phyloP scores from a whole-genome alignment of 2,329 filamentous ascomycete species.

The Cladosporium velox region DNA sequence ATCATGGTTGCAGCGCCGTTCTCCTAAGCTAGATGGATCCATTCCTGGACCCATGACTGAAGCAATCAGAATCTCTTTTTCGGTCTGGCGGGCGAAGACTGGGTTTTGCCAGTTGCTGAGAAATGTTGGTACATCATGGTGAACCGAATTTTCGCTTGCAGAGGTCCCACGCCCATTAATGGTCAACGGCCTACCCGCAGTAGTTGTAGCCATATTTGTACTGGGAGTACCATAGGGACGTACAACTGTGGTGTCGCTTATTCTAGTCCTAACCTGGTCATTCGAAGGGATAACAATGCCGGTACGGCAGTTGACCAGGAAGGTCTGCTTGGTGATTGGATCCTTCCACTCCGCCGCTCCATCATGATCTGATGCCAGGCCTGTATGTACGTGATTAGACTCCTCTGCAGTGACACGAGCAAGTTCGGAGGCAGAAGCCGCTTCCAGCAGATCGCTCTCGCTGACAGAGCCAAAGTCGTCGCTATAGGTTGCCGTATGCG shows the following conservation, averaged over 20 bases:
- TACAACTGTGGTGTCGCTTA: neutral
- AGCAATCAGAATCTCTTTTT: constrained; percentile 36
- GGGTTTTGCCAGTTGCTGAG: constrained; percentile 73
- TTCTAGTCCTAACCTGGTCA: neutral
- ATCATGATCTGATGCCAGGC: constrained; percentile 29
- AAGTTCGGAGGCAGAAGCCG: neutral
- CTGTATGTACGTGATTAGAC: neutral
- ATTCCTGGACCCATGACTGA: neutral
- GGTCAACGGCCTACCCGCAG: constrained; percentile 37
- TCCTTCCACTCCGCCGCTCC: constrained; percentile 61
- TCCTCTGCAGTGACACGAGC: neutral
- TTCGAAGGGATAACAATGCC: constrained; percentile 44
- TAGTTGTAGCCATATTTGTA: constrained; percentile 30
- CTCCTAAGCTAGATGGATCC: neutral
- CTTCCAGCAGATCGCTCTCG: constrained; percentile 26
- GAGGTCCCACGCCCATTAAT: constrained; percentile 30
- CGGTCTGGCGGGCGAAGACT: constrained; percentile 58
- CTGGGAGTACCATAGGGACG: constrained; percentile 22
- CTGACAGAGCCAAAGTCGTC: constrained; percentile 35
- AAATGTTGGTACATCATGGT: neutral
- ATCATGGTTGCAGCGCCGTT: neutral
- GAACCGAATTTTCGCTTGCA: no score
- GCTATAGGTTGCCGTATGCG: constrained; percentile 20
- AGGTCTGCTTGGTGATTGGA: constrained; percentile 57
- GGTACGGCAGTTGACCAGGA: constrained; percentile 58